Base-by-base conservation (phyloP, 1,284 basidiomycete genomes). In the Ustilago crameri region DNA sequence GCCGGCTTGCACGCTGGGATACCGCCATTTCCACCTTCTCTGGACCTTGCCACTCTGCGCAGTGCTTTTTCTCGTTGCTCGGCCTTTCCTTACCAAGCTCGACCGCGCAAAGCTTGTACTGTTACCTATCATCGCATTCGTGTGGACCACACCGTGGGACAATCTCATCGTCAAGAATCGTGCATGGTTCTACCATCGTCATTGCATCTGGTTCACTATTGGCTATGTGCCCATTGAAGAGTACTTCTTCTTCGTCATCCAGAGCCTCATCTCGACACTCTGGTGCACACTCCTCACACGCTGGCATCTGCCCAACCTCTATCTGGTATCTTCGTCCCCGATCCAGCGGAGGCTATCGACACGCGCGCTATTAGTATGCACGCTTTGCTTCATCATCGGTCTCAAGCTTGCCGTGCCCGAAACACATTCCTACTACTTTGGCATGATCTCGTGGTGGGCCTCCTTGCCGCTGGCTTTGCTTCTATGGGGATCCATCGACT, bases 141-240 rank as follows among this genome's bases (percentile, higher is more conserved):
- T 80, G 0, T 80, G 78, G 78, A 80, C 78, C 10, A 77, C 78
- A 17, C 74, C 76, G 12, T 80, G 78, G 76, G 78, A 80, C 58
- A 77, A 74, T 34, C 58, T 74, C 50, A 66, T 80, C 43, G 76
- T 80, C 20, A 58, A 72, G 26, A 73, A 71, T 26, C 60, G 69
- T 9, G 78, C 78, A 3, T 80, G 76, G 78, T 70, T 62, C 50
- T 80, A 80, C 42, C 76, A 71, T 24, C 57, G 64, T 9, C 60
- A 66, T 24, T 80, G 78, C 59, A 75, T 80, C 38, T 64, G 76
- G 61, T 76, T 73, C 50, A 69, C 65, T 38, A 51, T 80, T 51
- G 77, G 76, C 47, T 71, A 71, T 24, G 75, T 79, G 2, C 76
- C 76, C 35, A 58, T 79, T 26, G 78, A 80, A 48, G 78, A 78